Conservation (phyloP, 108 stramenopile genomes). For the Chaetoceros tenuissimus region DNA sequence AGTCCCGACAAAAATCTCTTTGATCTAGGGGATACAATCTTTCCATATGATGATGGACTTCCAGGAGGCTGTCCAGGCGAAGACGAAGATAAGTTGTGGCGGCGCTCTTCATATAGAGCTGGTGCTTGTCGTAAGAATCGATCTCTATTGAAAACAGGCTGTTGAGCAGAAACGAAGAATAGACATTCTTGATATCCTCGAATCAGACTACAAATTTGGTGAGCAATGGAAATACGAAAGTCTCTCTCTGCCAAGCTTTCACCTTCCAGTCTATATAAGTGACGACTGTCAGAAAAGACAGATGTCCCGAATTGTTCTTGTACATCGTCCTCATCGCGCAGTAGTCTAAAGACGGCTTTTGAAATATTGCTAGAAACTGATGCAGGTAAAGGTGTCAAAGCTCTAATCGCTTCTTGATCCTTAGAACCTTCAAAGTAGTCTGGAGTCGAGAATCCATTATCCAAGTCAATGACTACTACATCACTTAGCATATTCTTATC, state of each 20-base stretch:
- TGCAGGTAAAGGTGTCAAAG: slow-evolving; percentile 67
- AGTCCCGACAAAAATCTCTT: slow-evolving; percentile 71
- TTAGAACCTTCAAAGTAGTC: slow-evolving; percentile 39
- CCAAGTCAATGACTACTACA: slow-evolving; percentile 76
- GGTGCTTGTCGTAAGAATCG: slow-evolving; percentile 74
- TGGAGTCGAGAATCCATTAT: slow-evolving; percentile 48
- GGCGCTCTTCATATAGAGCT: slow-evolving; percentile 61
- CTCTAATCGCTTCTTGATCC: slow-evolving; percentile 24
- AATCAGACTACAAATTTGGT: slow-evolving; percentile 72
- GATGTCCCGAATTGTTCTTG: slow-evolving; percentile 49
- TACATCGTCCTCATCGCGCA: slow-evolving; percentile 64
- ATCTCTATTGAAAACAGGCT: slow-evolving; percentile 79
- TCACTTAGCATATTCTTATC: slow-evolving; percentile 61
- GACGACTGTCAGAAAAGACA: slow-evolving; percentile 31
- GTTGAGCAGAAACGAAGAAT: slow-evolving; percentile 52
- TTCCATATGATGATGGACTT: slow-evolving; percentile 10
- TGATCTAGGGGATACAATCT: slow-evolving; percentile 56
- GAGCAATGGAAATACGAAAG: slow-evolving; percentile 67
- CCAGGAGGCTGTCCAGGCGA: slow-evolving; percentile 18
- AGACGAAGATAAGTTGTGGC: slow-evolving; percentile 12
- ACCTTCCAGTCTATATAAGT: slow-evolving; percentile 58
- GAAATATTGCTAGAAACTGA: slow-evolving; percentile 63
- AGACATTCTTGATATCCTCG: slow-evolving; percentile 80
- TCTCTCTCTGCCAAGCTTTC: slow-evolving; percentile 75
- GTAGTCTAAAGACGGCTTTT: slow-evolving; percentile 60